Evolutionary conservation across 2,329 filamentous ascomycete genomes (phyloP).

Genomic region (Aspergillus luchuensis): DNA sequence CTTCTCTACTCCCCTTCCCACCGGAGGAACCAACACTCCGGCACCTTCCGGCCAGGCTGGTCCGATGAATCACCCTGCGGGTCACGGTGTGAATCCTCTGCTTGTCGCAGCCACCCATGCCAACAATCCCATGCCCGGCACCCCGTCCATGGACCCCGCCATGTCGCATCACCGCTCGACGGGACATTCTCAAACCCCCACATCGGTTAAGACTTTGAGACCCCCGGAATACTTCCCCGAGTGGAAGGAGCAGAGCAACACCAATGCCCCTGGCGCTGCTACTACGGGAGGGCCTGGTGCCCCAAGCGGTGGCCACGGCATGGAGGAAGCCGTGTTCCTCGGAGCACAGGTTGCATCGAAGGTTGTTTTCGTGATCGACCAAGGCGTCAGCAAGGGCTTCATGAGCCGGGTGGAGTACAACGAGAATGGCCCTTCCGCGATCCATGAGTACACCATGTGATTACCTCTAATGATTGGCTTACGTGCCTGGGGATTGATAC

Average conservation of each 20-base stretch:
- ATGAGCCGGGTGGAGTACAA: slow-evolving; percentile 70
- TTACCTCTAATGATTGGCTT: slow-evolving; percentile 12
- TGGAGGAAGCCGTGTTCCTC: slow-evolving; percentile 82
- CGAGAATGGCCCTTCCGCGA: slow-evolving; percentile 64
- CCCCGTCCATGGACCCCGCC: slow-evolving; percentile 38
- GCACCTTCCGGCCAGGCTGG: slow-evolving; percentile 46
- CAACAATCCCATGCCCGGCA: slow-evolving; percentile 42
- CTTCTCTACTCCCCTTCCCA: slow-evolving; percentile 85
- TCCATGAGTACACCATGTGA: slow-evolving; percentile 58
- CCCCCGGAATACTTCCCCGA: slow-evolving; percentile 85
- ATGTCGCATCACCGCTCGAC: slow-evolving; percentile 57
- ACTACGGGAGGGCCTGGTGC: slow-evolving; percentile 35
- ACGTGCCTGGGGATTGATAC: neutral
- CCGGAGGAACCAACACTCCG: slow-evolving; percentile 87
- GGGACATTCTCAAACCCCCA: slow-evolving; percentile 74
- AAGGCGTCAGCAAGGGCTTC: slow-evolving; percentile 67
- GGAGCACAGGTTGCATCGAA: slow-evolving; percentile 85
- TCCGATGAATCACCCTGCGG: slow-evolving; percentile 58
- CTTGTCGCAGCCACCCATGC: slow-evolving; percentile 78
- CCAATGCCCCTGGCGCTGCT: slow-evolving; percentile 47
- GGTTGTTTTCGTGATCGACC: slow-evolving; percentile 69
- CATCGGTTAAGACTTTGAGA: slow-evolving; percentile 74
- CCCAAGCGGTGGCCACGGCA: slow-evolving; percentile 46
- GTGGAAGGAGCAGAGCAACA: slow-evolving; percentile 72
- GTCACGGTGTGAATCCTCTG: slow-evolving; percentile 77